A percentile compares a stretch with the other conserved stretches of the same genome.
Evolutionary conservation across 2,329 filamentous ascomycete genomes (phyloP).

Genomic region (Fusarium begoniae): DNA sequence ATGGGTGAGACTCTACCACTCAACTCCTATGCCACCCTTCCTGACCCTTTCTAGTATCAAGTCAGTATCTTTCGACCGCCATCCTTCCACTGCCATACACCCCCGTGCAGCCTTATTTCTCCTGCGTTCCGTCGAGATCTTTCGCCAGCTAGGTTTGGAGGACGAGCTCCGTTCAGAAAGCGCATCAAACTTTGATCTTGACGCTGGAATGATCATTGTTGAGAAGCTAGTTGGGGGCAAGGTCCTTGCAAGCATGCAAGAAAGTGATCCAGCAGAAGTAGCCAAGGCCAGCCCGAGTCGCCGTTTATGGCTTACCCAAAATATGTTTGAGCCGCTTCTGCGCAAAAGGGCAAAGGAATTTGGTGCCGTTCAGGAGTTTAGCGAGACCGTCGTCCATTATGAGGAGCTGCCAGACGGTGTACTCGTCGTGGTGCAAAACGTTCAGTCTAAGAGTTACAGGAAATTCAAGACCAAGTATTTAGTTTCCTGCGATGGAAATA

Average conservation of each 20-base stretch:
- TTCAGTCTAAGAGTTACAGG: not conserved
- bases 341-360: not conserved
- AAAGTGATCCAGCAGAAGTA: not conserved
- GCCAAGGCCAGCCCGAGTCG: not conserved
- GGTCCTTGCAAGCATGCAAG: not conserved
- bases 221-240: not conserved
- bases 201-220: not conserved
- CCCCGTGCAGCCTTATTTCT: not conserved
- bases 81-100: not conserved
- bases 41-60: not conserved
- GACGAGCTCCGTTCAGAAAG: not conserved
- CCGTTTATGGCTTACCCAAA: not conserved
- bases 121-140: not conserved
- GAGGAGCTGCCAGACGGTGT: not conserved
- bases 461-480: not conserved
- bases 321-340: not conserved
- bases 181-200: not conserved
- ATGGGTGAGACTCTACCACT: not conserved
- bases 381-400: not conserved
- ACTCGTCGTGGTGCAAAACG: not conserved
- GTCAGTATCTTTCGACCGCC: not conserved
- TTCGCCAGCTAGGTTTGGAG: not conserved
- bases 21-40: fast-evolving
- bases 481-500: not conserved
- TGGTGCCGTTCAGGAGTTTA: not conserved